Base-by-base conservation (phyloP, 805 yeast species). In the Saccharomycopsis sp. region DNA sequence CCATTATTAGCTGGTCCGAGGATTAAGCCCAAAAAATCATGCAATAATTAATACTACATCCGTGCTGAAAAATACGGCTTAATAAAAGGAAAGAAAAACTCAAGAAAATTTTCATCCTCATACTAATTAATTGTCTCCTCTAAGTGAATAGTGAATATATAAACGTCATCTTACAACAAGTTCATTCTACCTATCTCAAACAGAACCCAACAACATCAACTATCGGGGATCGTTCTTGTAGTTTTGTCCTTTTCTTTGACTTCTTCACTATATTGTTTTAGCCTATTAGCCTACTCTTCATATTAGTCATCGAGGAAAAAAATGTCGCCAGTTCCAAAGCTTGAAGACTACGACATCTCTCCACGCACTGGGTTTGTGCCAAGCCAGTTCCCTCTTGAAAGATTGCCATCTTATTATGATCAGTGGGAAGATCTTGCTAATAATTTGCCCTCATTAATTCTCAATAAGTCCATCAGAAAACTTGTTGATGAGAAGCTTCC, bases 281-380 rank as follows among this genome's bases (percentile, higher is more conserved):
- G 38, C 38, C 38, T 17, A 12, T 44, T 44, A 12, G 12, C 49
- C 5, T 8, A 12, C 49, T 44, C 49, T 8, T 44, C 12, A 17
- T 44, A 44, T 44, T 44, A 44, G 49, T 44, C 49, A 44, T 44
- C 49, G 19, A 17, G 22, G 22, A 44, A 19, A 44, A 44, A 19
- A 44, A 29, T 23, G 20, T 56, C 63, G 19, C 61, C 60, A 56
- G 69, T 84, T 12, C 87, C 88, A 5, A 65, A 65, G 12, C 75
- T 86, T 42, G 78, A 74, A 57, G 86, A 85, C 67, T 92, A 84
- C 69, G 92, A 85, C 50, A 80, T 92, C 44, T 85, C 88, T 22
- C 80, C 83, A 2, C 70, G 66, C 25, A 80, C 89, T 0, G 98
- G 97, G 34, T 92, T 92, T 67, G 76, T 93, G 22, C 97, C 97